These are phyloP conservation scores for Saposhnikovia divaricata DNA, from an alignment of 129 eudicot genomes.

Conservation along the genomic window DNA sequence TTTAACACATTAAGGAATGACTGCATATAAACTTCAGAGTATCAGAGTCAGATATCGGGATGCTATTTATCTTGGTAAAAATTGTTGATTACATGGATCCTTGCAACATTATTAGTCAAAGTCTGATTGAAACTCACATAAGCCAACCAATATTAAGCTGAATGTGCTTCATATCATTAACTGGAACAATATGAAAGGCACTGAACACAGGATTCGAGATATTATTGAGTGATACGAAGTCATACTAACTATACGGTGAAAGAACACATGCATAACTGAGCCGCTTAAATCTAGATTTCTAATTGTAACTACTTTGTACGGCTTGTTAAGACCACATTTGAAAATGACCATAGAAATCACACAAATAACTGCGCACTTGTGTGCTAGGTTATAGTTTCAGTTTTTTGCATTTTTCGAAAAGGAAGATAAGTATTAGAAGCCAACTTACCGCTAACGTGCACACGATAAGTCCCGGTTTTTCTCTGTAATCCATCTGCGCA, in stretches of 20 bases:
- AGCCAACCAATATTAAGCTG: not conserved
- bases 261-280: too few species aligned
- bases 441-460: constrained; percentile 78
- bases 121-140: not conserved
- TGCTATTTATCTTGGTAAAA: not conserved
- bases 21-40: not conserved
- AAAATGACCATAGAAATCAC: not conserved
- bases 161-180: not conserved
- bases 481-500: constrained; percentile 69
- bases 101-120: not conserved
- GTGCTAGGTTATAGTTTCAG: not conserved
- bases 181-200: not conserved
- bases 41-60: not conserved
- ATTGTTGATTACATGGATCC: not conserved
- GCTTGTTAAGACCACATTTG: not conserved
- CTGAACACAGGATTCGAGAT: not conserved
- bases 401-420: not conserved
- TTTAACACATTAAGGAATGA: not conserved
- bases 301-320: too few species aligned
- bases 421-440: not conserved
- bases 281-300: too few species aligned
- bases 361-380: not conserved
- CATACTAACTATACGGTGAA: not conserved
- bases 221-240: not conserved
- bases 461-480: constrained; percentile 87